These are phyloP conservation scores for Ceratocystis lukuohia DNA, from an alignment of 2,329 filamentous ascomycete species.

Conservation along the genomic window DNA sequence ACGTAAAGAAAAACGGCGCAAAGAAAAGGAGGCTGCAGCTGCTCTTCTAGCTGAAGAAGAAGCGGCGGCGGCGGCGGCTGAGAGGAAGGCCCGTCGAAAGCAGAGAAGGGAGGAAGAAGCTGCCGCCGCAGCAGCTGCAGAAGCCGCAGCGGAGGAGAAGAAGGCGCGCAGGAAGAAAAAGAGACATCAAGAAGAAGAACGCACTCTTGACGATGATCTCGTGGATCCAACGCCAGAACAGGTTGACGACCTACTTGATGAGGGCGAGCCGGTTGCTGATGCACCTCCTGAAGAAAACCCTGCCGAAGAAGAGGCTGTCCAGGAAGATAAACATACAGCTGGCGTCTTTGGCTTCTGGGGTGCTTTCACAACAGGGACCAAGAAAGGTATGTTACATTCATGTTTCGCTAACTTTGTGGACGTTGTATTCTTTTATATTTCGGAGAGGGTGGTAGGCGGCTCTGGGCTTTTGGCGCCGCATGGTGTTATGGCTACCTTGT, in stretches of 20 bases:
- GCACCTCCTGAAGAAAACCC: slow-evolving; percentile 23
- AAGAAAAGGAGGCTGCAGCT: slow-evolving; percentile 27
- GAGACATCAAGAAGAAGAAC: slow-evolving; percentile 11
- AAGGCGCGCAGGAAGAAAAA: slow-evolving; percentile 18
- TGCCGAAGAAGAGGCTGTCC: slow-evolving; percentile 23
- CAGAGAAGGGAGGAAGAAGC: slow-evolving; percentile 20
- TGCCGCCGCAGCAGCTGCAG: neutral
- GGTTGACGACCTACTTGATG: slow-evolving; percentile 19
- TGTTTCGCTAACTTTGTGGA: slow-evolving; percentile 13
- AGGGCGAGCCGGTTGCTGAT: slow-evolving; percentile 20
- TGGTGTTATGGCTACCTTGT: neutral
- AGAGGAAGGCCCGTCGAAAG: slow-evolving; percentile 20
- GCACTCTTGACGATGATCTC: slow-evolving; percentile 20
- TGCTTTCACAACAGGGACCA: slow-evolving; percentile 31
- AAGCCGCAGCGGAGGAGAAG: slow-evolving; percentile 19
- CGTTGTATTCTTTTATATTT: neutral
- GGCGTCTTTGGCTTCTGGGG: slow-evolving; percentile 47
- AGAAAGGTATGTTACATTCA: slow-evolving; percentile 29
- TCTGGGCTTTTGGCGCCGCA: neutral
- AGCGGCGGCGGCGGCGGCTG: slow-evolving; percentile 10
- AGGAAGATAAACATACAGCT: slow-evolving; percentile 16
- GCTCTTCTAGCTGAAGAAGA: slow-evolving; percentile 22
- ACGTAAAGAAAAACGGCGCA: slow-evolving; percentile 24
- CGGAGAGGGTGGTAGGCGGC: neutral
- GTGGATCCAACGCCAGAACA: slow-evolving; percentile 24